These are phyloP conservation scores for Chaetomiaceae sp. DNA, from an alignment of 2,329 filamentous ascomycete species.

Conservation along the genomic window DNA sequence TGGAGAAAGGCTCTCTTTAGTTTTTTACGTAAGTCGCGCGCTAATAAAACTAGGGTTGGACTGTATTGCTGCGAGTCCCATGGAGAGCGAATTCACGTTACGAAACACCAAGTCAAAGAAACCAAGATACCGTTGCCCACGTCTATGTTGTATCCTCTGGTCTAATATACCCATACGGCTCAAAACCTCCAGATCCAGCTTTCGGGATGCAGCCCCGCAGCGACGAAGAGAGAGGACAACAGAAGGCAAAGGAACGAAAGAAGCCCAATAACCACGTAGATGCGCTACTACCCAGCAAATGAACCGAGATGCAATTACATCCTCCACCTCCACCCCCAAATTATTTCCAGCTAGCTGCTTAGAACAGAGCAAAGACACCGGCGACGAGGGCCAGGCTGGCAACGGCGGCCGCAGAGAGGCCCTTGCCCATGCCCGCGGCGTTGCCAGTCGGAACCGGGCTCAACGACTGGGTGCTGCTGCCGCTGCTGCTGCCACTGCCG, in stretches of 20 bases:
- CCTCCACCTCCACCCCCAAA: background rate
- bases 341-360: conserved; percentile 2
- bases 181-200: conserved; percentile 14
- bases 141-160: conserved; percentile 4
- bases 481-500: conserved; percentile 11
- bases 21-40: no score
- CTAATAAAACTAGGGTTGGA: no score
- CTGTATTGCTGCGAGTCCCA: no score
- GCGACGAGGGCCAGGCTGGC: conserved; percentile 24
- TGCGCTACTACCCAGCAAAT: background rate
- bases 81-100: no score
- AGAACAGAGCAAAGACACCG: conserved; percentile 26
- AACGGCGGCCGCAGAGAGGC: conserved; percentile 18
- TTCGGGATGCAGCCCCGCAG: conserved; percentile 10
- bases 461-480: background rate
- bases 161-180: conserved; percentile 11
- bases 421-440: conserved; percentile 17
- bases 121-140: background rate
- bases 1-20: no score
- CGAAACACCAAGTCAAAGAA: background rate
- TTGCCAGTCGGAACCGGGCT: background rate
- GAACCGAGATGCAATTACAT: background rate
- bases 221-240: background rate
- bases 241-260: background rate
- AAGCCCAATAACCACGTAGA: background rate